phyloP scores from a whole-genome alignment of 1,284 basidiomycete genomes.

The Heterobasidion annosum region DNA sequence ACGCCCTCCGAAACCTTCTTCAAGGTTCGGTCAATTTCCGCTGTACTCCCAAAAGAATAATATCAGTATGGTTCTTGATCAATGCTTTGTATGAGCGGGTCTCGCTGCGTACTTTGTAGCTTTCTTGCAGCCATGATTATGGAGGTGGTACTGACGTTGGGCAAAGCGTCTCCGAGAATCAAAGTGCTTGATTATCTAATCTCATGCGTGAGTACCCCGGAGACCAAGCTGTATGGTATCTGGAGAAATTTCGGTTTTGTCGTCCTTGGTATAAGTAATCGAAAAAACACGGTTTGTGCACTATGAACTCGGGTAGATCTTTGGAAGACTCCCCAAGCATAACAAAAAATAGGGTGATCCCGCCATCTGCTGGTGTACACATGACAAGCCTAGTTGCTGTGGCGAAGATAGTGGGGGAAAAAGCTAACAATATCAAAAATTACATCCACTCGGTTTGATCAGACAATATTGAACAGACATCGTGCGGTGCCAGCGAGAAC shows the following conservation, averaged over 20 bases:
- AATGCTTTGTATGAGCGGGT: not conserved
- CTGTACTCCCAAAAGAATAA: slow-evolving; percentile 30
- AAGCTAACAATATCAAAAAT: too few species aligned
- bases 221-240: not conserved
- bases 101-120: slow-evolving; percentile 53
- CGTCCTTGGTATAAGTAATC: not conserved
- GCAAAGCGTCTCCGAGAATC: not conserved
- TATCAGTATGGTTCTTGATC: not conserved
- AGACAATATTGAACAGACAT: not conserved
- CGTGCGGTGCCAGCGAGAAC: not conserved
- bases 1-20: slow-evolving; percentile 94
- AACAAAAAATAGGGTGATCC: too few species aligned
- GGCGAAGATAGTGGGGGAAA: too few species aligned
- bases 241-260: not conserved
- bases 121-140: slow-evolving; percentile 71
- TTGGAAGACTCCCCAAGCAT: too few species aligned
- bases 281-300: too few species aligned
- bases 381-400: too few species aligned
- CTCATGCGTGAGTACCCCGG: too few species aligned
- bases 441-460: too few species aligned
- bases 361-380: too few species aligned
- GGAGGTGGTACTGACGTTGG: slow-evolving; percentile 4
- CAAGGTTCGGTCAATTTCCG: slow-evolving; percentile 93
- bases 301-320: too few species aligned
- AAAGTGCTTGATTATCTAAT: not conserved